Conservation (phyloP, 2,329 filamentous ascomycete genomes). For the Pseudovirgaria hyperparasitica region DNA sequence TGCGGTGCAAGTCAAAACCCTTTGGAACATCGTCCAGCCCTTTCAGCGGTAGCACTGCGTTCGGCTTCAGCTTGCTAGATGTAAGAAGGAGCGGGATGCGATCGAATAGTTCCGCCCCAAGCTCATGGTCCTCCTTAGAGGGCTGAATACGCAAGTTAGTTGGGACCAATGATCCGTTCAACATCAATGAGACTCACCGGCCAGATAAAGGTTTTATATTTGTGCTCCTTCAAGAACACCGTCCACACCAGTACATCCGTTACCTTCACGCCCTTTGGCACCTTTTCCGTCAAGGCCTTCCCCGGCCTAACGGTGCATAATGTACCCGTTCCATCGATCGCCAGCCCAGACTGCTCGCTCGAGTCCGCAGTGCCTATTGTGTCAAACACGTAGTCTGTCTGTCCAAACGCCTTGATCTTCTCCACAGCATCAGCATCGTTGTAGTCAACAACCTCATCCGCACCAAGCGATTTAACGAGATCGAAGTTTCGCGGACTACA, state of each 20-base stretch:
- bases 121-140: conserved; percentile 22
- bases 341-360: conserved; percentile 19
- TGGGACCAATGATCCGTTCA: neutral
- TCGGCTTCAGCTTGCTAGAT: conserved; percentile 23
- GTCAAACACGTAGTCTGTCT: conserved; percentile 28
- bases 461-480: conserved; percentile 8
- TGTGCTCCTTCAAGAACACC: conserved; percentile 28
- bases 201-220: conserved; percentile 24
- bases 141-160: conserved; percentile 10
- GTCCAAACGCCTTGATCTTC: conserved; percentile 20
- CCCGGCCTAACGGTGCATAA: conserved; percentile 32
- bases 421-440: conserved; percentile 22
- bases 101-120: conserved; percentile 25
- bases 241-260: conserved; percentile 33
- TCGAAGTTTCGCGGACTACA: conserved; percentile 11
- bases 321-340: conserved; percentile 15
- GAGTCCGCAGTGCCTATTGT: conserved; percentile 29
- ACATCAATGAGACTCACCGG: conserved; percentile 16
- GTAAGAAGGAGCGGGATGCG: conserved; percentile 23
- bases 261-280: conserved; percentile 20
- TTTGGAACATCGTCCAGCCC: conserved; percentile 20
- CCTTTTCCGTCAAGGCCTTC: conserved; percentile 25
- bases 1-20: conserved; percentile 26
- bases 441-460: conserved; percentile 23
- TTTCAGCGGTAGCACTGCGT: conserved; percentile 14